phyloP scores from a whole-genome alignment of 1,139 yeast species.

The Insectozyma bohioensis region DNA sequence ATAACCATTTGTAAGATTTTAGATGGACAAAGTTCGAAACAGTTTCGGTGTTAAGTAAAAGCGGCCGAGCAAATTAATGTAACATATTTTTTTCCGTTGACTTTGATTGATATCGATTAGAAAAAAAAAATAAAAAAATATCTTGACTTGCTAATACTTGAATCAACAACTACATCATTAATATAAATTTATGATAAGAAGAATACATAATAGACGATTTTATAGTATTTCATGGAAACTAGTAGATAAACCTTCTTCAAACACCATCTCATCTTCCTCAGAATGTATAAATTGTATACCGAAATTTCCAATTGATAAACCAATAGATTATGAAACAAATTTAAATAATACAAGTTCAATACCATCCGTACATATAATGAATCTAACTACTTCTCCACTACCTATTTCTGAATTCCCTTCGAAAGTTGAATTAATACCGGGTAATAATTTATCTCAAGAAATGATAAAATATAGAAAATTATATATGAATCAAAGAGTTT shows the following conservation, averaged over 20 bases:
- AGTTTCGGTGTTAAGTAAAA: no score
- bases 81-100: no score
- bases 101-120: no score
- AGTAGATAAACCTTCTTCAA: no score
- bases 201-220: constrained; percentile 1
- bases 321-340: constrained; percentile 38
- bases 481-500: constrained; percentile 7
- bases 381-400: constrained; percentile 40
- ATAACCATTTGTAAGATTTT: no score
- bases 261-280: no score
- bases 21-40: no score
- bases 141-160: no score
- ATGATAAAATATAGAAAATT: constrained; percentile 23
- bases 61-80: no score
- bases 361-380: constrained; percentile 57
- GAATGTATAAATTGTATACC: constrained; percentile 65
- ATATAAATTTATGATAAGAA: constrained; percentile 1
- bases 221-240: constrained; percentile 10
- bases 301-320: constrained; percentile 39
- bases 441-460: constrained; percentile 22
- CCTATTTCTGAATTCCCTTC: constrained; percentile 52
- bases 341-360: constrained; percentile 46
- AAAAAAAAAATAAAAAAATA: no score
- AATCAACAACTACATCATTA: no score
- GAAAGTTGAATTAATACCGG: constrained; percentile 50